A percentile compares a stretch with the other conserved stretches of the same genome.
phyloP scores from a whole-genome alignment of 148 eudicot genomes.

The Vaccinium vitisidaea region DNA sequence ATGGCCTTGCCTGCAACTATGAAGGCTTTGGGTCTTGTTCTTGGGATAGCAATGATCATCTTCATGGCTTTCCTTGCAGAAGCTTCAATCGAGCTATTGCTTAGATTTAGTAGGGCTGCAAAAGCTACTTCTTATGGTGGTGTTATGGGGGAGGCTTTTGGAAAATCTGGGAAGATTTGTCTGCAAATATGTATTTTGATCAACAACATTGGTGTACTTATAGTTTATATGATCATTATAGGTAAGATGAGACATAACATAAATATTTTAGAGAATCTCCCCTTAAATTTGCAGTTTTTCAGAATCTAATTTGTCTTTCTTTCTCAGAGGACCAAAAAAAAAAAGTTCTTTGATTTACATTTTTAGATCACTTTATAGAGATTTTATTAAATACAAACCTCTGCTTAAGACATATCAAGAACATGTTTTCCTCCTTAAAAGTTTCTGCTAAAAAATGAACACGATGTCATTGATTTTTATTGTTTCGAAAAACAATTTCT shows the following conservation, averaged over 20 bases:
- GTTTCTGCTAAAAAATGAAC: neutral
- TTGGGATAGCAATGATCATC: conserved; percentile 55
- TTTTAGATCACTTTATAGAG: neutral
- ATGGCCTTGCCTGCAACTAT: conserved; percentile 86
- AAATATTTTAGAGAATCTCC: neutral
- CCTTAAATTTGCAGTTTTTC: neutral
- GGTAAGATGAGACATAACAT: conserved; percentile 32
- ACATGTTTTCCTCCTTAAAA: neutral
- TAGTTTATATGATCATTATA: conserved; percentile 80
- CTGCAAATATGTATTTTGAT: conserved; percentile 64
- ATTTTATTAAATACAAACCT: neutral
- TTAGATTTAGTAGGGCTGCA: conserved; percentile 63
- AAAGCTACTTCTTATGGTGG: conserved; percentile 60
- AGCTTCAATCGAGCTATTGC: conserved; percentile 62
- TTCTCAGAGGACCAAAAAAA: neutral
- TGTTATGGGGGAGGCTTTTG: conserved; percentile 77
- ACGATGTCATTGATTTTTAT: neutral
- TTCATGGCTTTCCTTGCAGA: conserved; percentile 66
- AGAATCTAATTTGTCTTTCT: neutral
- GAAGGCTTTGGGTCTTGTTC: conserved; percentile 75
- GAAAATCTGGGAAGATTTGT: conserved; percentile 54
- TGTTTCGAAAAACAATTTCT: neutral
- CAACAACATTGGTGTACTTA: conserved; percentile 67
- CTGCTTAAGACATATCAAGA: neutral
- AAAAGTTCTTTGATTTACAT: neutral